These are phyloP conservation scores for Wickerhamomyces canadensis DNA, from an alignment of 805 yeast genomes.

Conservation along the genomic window DNA sequence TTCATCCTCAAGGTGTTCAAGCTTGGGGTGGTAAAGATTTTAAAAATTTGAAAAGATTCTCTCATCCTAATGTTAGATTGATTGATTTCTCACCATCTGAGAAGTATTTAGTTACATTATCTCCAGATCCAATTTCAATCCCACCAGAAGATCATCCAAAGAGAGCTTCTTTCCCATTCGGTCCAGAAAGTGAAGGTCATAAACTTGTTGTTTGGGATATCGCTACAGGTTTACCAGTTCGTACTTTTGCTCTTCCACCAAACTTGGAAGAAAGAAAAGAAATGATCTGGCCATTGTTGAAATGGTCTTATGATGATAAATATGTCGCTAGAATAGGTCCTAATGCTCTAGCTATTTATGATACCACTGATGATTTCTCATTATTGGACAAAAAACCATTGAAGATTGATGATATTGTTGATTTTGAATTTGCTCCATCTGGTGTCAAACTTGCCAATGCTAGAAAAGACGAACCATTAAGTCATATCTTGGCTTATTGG, in stretches of 20 bases:
- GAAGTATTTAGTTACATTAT: conserved; percentile 81
- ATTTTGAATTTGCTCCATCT: conserved; percentile 94
- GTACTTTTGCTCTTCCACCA: conserved; percentile 88
- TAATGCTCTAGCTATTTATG: conserved; percentile 87
- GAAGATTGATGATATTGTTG: conserved; percentile 78
- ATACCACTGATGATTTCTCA: conserved; percentile 64
- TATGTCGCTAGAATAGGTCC: conserved; percentile 95
- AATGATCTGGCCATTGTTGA: conserved; percentile 92
- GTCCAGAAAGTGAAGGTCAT: conserved; percentile 86
- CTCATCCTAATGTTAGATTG: conserved; percentile 85
- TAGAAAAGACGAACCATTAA: conserved; percentile 45
- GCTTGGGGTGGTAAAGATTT: conserved; percentile 92
- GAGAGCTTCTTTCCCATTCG: conserved; percentile 71
- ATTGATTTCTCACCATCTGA: conserved; percentile 92
- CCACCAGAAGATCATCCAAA: conserved; percentile 65
- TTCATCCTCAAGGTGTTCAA: conserved; percentile 92
- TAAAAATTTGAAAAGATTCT: conserved; percentile 66
- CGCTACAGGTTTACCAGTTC: conserved; percentile 71
- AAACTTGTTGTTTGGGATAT: conserved; percentile 92
- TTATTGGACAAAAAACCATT: conserved; percentile 82
- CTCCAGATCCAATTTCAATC: conserved; percentile 73
- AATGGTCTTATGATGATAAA: conserved; percentile 91
- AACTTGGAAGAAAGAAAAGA: conserved; percentile 57
- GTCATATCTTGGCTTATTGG: conserved; percentile 85
- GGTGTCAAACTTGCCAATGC: conserved; percentile 62